A percentile compares a stretch with the other conserved stretches of the same genome.
These are phyloP conservation scores for Clonostachys rosea DNA, from an alignment of 2,329 filamentous ascomycete species.

Conservation along the genomic window DNA sequence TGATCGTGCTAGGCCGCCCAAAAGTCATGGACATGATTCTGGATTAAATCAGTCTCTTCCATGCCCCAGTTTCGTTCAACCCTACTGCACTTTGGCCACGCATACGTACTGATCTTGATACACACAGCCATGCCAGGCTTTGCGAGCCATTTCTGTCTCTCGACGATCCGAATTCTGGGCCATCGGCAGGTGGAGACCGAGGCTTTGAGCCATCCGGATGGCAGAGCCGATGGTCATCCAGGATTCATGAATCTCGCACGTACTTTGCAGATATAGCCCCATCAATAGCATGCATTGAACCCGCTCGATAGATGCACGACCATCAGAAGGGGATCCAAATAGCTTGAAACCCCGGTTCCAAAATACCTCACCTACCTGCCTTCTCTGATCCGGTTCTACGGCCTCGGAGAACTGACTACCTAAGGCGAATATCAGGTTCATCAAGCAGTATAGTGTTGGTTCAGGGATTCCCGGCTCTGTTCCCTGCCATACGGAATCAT, in stretches of 20 bases:
- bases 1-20: constrained; percentile 7
- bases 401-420: constrained; percentile 4
- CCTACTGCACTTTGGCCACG: background rate
- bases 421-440: constrained; percentile 4
- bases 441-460: constrained; percentile 1
- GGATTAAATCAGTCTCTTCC: no score
- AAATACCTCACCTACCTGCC: constrained; percentile 1
- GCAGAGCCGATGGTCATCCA: constrained; percentile 43
- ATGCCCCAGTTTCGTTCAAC: background rate
- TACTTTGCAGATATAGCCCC: constrained; percentile 42
- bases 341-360: constrained; percentile 1
- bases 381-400: background rate
- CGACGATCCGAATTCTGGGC: background rate
- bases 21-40: constrained; percentile 6
- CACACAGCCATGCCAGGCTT: constrained; percentile 7
- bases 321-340: background rate
- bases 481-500: background rate
- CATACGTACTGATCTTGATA: constrained; percentile 4
- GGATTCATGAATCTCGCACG: constrained; percentile 37
- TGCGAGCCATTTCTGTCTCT: constrained; percentile 2
- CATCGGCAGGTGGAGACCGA: constrained; percentile 33
- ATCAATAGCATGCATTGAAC: constrained; percentile 41
- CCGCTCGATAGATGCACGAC: constrained; percentile 24
- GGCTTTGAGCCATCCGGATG: constrained; percentile 38
- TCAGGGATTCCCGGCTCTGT: background rate